Evolutionary conservation across 169 alveolate genomes (phyloP), one percentile per base, ranked within the genome.

Genomic region (Plasmodium billcollinsi): DNA sequence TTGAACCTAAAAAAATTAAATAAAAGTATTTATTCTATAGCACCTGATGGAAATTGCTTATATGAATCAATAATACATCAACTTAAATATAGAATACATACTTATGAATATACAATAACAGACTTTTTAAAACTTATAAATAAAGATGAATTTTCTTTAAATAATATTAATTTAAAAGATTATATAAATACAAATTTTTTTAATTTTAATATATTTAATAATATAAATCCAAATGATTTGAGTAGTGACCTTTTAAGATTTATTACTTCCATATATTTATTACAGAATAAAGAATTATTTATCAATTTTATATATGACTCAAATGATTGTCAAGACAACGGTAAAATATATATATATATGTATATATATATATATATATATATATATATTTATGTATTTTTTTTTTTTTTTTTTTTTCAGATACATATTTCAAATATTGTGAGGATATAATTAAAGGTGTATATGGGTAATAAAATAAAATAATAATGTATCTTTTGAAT

Each of bases 1-100:
- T 63, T 69, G 21, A 56, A 29, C 1, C 70, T 80, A 54, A 80
- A 80, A 39, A 18, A 33, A 54, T 45, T 54, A 62, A 80, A 80
- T 56, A 69, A 80, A 29, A 80, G 74, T 1, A 80, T 80, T 47
- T 62, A 67, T 54, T 63, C 90, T 47, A 80, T 80, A 20, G 74
- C 90, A 26, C 85, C 90, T 9, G 90, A 80, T 47, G 90, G 90
- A 18, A 80, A 80, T 58, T 80, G 90, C 45, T 62, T 80, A 69
- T 80, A 80, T 33, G 90, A 80, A 29, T 80, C 90, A 15, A 80
- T 80, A 69, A 9, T 80, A 80, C 90, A 80, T 26, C 90, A 80
- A 67, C 76, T 80, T 59, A 80, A 62, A 56, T 56, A 69, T 26
- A 80, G 74, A 69, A 72, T 50, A 29, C 56, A 18, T 45, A 62